Percentiles rank a stretch among this genome's conserved stretches.
phyloP scores from a whole-genome alignment of 257 asterid species.

The Fraxinus excelsior region DNA sequence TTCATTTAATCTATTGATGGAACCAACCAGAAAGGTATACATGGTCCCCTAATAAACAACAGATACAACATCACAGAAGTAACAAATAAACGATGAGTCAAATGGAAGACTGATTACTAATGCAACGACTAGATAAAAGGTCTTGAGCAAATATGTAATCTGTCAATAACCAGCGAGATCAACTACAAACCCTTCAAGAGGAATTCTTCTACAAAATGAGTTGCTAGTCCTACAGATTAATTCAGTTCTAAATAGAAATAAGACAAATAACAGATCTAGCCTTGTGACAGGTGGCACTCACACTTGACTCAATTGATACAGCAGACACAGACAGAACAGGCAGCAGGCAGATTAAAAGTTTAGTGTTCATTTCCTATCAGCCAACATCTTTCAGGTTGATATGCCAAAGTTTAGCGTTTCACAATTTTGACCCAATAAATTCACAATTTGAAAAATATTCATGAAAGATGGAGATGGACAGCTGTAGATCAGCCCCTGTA shows the following conservation, averaged over 20 bases:
- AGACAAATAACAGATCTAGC: not conserved
- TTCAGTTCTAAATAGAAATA: not conserved
- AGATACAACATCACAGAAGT: not conserved
- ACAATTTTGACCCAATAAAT: not conserved
- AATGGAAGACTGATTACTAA: not conserved
- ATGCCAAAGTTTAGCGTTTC: not conserved
- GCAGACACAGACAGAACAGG: not conserved
- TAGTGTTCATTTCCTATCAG: not conserved
- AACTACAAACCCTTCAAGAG: not conserved
- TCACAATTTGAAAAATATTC: not conserved
- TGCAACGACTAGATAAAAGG: not conserved
- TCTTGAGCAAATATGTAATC: not conserved
- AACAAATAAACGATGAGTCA: not conserved
- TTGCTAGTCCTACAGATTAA: not conserved
- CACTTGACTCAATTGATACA: not conserved
- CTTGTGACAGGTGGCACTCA: not conserved
- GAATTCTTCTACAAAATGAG: not conserved
- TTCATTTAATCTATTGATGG: not conserved
- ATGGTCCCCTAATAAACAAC: not conserved
- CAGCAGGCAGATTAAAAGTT: not conserved
- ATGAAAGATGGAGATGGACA: not conserved
- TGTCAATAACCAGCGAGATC: not conserved
- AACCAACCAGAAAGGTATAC: constrained; percentile 2
- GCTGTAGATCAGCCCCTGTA: not conserved
- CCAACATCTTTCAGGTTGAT: not conserved